Evolutionary conservation across 345 rosid species (phyloP).

Genomic region (Eucalyptus erythrocorys): DNA sequence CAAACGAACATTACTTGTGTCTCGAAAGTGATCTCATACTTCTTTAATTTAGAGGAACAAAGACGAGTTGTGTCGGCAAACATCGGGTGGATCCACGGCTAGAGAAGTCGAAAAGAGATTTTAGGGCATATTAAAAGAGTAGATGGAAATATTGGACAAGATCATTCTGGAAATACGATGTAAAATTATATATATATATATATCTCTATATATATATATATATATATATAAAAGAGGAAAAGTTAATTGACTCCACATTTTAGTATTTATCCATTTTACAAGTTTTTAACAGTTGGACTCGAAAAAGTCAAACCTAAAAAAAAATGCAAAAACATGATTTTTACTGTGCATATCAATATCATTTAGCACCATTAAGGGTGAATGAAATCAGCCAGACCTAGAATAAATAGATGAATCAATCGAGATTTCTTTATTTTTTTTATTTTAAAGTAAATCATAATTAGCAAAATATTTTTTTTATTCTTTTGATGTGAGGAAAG

Average conservation of each 20-base stretch:
- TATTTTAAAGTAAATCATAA: not conserved
- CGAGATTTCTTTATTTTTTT: not conserved
- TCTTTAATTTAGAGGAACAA: not conserved
- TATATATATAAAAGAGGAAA: too few relatives aligned
- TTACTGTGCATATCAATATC: not conserved
- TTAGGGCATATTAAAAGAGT: not conserved
- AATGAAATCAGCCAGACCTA: not conserved
- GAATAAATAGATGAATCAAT: too few relatives aligned
- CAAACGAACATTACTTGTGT: not conserved
- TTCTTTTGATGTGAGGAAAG: too few relatives aligned
- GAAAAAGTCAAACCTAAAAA: not conserved
- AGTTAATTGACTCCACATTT: not conserved
- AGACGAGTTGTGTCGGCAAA: not conserved
- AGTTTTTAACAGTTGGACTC: not conserved
- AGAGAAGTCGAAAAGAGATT: not conserved
- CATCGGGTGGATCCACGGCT: not conserved
- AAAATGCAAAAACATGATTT: not conserved
- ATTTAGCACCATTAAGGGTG: not conserved
- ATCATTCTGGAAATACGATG: not conserved
- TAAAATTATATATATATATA: too few relatives aligned
- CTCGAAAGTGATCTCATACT: not conserved
- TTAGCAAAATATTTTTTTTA: too few relatives aligned
- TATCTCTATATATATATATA: too few relatives aligned
- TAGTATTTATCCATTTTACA: not conserved
- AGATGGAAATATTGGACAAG: not conserved